These are phyloP conservation scores for Saccharomycopsis fibuligera DNA, from an alignment of 805 yeast genomes.

Conservation along the genomic window DNA sequence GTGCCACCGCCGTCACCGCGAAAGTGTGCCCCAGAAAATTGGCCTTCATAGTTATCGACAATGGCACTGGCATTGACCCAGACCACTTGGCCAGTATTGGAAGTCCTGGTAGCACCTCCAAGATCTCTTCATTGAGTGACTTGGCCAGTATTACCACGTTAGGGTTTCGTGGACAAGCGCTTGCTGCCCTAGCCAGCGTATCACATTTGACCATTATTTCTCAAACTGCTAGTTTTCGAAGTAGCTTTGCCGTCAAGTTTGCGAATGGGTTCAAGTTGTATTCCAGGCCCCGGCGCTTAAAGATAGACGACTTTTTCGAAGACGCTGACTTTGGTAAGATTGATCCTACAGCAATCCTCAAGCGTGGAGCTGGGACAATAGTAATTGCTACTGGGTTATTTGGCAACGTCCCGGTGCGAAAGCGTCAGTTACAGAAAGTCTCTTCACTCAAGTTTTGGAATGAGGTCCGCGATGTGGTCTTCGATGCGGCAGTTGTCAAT, in stretches of 20 bases:
- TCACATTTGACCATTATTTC: constrained; percentile 45
- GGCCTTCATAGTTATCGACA: constrained; percentile 45
- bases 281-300: constrained; percentile 1
- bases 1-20: constrained; percentile 35
- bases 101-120: constrained; percentile 48
- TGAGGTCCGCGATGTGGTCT: too few relatives aligned
- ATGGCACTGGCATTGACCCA: constrained; percentile 63
- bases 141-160: constrained; percentile 36
- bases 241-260: constrained; percentile 16
- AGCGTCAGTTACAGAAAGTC: too few relatives aligned
- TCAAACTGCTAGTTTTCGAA: constrained; percentile 28
- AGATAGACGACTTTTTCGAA: not conserved
- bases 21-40: constrained; percentile 31
- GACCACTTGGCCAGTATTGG: constrained; percentile 45
- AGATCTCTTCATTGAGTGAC: constrained; percentile 34
- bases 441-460: too few relatives aligned
- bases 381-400: constrained; percentile 36
- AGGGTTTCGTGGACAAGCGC: constrained; percentile 74
- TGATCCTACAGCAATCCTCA: not conserved
- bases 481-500: too few relatives aligned
- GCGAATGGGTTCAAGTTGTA: constrained; percentile 21
- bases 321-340: not conserved
- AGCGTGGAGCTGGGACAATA: constrained; percentile 36
- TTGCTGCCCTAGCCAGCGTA: constrained; percentile 46
- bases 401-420: constrained; percentile 39